Evolutionary conservation across 208 protist species (phyloP).

Genomic region (Acanthamoeba sp.): DNA sequence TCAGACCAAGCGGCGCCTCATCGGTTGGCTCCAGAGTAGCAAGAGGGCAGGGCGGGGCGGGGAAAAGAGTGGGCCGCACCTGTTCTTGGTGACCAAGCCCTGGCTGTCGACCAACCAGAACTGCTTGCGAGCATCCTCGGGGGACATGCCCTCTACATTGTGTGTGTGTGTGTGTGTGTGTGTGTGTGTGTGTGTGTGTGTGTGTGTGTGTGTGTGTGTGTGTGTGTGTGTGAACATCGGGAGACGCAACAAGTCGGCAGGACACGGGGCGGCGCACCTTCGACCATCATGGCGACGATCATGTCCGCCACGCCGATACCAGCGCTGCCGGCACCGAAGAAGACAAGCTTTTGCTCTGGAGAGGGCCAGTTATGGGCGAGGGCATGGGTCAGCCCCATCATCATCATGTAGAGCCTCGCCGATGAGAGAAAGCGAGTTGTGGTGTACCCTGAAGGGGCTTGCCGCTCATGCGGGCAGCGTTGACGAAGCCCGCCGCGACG

Average conservation of each 20-base stretch:
- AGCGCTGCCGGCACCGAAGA: conserved; percentile 87
- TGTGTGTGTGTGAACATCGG: too few species aligned
- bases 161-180: too few species aligned
- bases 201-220: too few species aligned
- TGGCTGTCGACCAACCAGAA: conserved; percentile 90
- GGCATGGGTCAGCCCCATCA: too few species aligned
- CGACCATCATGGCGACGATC: conserved; percentile 92
- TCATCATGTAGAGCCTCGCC: background rate
- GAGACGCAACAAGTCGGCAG: too few species aligned
- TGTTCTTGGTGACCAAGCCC: conserved; percentile 17
- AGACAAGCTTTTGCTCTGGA: conserved; percentile 86
- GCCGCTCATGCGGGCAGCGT: conserved; percentile 69
- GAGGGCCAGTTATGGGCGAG: background rate
- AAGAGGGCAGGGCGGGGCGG: background rate
- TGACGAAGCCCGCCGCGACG: conserved; percentile 90
- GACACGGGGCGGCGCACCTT: conserved; percentile 77
- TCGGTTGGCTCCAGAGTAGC: too few species aligned
- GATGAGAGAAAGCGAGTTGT: background rate
- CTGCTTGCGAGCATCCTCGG: conserved; percentile 91
- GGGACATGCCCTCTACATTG: conserved; percentile 84
- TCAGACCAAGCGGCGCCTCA: conserved; percentile 59
- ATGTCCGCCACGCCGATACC: conserved; percentile 92
- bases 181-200: too few species aligned
- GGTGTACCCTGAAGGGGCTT: background rate
- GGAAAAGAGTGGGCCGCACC: conserved; percentile 1